Conservation (phyloP, 768 basidiomycete species). For the Lactifluus hygrophoroides region DNA sequence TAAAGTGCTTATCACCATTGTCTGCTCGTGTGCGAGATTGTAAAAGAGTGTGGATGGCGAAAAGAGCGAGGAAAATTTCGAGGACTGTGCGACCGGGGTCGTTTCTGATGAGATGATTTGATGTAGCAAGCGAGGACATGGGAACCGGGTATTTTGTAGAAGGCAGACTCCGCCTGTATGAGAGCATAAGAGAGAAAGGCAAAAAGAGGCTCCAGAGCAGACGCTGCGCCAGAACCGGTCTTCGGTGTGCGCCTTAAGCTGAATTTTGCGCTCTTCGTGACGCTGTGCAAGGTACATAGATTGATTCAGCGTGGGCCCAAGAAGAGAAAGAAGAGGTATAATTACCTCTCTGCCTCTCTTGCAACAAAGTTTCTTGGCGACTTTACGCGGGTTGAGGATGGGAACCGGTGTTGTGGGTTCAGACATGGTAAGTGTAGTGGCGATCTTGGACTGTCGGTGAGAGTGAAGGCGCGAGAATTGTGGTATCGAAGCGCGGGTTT, state of each 20-base stretch:
- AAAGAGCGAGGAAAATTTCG: constrained; percentile 80
- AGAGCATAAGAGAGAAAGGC: constrained; percentile 56
- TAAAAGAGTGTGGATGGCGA: constrained; percentile 83
- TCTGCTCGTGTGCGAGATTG: constrained; percentile 87
- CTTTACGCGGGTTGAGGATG: neutral
- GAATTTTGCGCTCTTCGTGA: constrained; percentile 8
- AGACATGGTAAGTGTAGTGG: neutral
- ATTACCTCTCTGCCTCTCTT: constrained; percentile 12
- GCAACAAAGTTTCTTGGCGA: constrained; percentile 9
- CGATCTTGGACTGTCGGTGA: neutral
- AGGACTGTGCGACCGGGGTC: constrained; percentile 90
- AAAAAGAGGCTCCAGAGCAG: constrained; percentile 46
- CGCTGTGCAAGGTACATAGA: constrained; percentile 6
- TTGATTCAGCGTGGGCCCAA: neutral
- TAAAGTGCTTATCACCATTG: constrained; percentile 77
- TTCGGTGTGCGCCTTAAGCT: neutral
- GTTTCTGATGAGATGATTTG: constrained; percentile 91
- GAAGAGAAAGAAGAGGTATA: neutral
- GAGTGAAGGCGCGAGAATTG: neutral
- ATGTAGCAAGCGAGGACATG: constrained; percentile 82
- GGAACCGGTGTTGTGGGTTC: neutral
- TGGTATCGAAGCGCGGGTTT: too few relatives aligned
- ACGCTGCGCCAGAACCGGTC: constrained; percentile 22
- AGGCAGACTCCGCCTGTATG: constrained; percentile 50
- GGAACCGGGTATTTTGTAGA: constrained; percentile 73